phyloP scores from a whole-genome alignment of 208 protist genomes.

The Borovskyia barvae region DNA sequence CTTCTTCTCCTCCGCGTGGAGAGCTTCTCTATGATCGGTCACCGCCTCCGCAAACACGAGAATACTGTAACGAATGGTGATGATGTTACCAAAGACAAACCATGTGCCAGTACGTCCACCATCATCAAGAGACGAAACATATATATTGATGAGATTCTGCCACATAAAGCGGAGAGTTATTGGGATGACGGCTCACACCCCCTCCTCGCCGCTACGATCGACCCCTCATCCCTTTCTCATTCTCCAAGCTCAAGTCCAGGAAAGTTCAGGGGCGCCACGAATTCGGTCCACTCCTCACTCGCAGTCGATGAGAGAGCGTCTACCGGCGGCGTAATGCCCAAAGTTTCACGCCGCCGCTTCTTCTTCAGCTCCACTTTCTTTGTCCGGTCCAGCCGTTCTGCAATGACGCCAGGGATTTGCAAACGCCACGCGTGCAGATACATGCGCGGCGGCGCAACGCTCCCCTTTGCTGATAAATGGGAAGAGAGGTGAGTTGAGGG shows the following conservation, averaged over 20 bases:
- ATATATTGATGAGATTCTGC: background rate
- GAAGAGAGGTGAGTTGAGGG: no score
- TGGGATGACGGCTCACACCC: background rate
- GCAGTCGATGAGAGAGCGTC: slow-evolving; percentile 3
- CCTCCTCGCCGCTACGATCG: no score
- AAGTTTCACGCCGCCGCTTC: slow-evolving; percentile 48
- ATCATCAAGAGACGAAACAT: no score
- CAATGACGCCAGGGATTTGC: slow-evolving; percentile 34
- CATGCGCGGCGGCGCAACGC: slow-evolving; percentile 48
- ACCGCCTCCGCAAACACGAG: no score
- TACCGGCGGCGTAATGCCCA: slow-evolving; percentile 26
- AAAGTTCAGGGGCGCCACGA: slow-evolving; percentile 23
- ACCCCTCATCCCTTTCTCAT: no score
- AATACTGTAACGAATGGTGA: no score
- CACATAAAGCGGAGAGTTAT: background rate
- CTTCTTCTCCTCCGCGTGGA: no score
- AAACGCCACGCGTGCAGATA: slow-evolving; percentile 78
- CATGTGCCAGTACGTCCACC: no score
- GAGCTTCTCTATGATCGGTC: no score
- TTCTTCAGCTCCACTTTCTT: slow-evolving; percentile 55
- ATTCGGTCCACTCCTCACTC: slow-evolving; percentile 38
- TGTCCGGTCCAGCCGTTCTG: slow-evolving; percentile 12
- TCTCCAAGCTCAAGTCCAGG: background rate
- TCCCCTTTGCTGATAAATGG: no score
- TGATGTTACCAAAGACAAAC: no score